Evolutionary conservation across 164 flowering plant species (phyloP).

Genomic region (Hamamelis virginiana): DNA sequence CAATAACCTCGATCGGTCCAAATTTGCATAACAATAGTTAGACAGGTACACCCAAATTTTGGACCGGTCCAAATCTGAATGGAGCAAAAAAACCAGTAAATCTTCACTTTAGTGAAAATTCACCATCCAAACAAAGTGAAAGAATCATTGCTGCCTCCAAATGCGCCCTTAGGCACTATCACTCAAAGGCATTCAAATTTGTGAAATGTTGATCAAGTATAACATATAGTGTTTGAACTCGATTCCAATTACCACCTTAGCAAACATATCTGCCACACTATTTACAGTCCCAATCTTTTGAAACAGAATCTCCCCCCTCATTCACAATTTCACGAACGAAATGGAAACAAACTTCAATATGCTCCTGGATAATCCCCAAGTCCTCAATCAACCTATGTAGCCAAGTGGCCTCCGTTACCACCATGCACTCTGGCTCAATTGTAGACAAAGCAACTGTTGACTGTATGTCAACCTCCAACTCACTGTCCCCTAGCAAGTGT

Average conservation of each 20-base stretch:
- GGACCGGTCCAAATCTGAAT: too few species aligned
- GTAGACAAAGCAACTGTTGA: not conserved
- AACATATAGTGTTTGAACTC: not conserved
- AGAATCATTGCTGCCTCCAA: too few species aligned
- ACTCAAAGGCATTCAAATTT: too few species aligned
- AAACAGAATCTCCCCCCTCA: too few species aligned
- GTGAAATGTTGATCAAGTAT: not conserved
- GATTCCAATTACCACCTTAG: not conserved
- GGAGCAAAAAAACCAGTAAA: too few species aligned
- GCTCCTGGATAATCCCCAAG: not conserved
- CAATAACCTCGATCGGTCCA: too few species aligned
- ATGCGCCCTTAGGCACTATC: too few species aligned
- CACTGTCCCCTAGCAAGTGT: not conserved
- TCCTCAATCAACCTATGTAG: not conserved
- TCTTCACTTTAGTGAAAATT: too few species aligned
- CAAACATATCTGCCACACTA: constrained; percentile 13
- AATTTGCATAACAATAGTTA: too few species aligned
- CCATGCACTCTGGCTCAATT: not conserved
- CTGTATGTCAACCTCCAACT: not conserved
- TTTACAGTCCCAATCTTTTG: constrained; percentile 1
- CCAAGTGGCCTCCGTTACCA: too few species aligned
- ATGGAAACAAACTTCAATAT: not conserved
- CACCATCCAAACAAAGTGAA: too few species aligned
- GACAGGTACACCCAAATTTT: too few species aligned
- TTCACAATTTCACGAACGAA: constrained; percentile 6